A percentile compares a stretch with the other conserved stretches of the same genome.
Conservation (phyloP, 116 monocot species). For the Papilionanthe hybrid region DNA sequence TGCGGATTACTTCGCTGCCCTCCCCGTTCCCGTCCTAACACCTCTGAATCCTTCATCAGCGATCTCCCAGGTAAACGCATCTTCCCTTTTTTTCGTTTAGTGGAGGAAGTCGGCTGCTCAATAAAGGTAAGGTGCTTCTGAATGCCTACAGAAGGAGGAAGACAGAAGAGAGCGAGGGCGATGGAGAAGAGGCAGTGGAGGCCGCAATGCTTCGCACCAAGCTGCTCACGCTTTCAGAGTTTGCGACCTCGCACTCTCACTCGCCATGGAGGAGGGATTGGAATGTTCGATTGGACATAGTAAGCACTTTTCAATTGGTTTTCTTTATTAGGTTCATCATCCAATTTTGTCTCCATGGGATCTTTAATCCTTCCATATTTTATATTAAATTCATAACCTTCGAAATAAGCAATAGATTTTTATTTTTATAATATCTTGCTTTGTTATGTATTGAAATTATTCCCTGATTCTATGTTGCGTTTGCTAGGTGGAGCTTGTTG, state of each 20-base stretch:
- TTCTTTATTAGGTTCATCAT: no score
- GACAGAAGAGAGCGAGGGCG: neutral
- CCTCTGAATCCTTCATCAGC: no score
- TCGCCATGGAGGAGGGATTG: conserved; percentile 66
- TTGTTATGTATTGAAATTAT: neutral
- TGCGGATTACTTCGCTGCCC: no score
- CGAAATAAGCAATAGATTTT: neutral
- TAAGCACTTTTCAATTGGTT: conserved; percentile 16
- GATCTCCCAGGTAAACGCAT: no score
- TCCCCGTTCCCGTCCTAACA: no score
- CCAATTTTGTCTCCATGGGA: neutral
- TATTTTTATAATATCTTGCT: neutral
- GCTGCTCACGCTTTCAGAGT: conserved; percentile 82
- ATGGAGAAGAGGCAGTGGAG: conserved; percentile 73
- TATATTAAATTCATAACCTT: neutral
- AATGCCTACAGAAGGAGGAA: neutral
- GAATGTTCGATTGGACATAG: conserved; percentile 35
- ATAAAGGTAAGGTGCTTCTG: neutral
- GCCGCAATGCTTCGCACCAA: conserved; percentile 91
- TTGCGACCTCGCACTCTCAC: conserved; percentile 82
- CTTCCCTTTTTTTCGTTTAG: no score
- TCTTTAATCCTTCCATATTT: neutral
- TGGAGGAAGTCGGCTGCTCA: no score
- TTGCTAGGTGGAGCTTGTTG: conserved; percentile 77
- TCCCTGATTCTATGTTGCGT: neutral